phyloP scores from a whole-genome alignment of 2,329 filamentous ascomycete species.

The Talaromyces sp. region DNA sequence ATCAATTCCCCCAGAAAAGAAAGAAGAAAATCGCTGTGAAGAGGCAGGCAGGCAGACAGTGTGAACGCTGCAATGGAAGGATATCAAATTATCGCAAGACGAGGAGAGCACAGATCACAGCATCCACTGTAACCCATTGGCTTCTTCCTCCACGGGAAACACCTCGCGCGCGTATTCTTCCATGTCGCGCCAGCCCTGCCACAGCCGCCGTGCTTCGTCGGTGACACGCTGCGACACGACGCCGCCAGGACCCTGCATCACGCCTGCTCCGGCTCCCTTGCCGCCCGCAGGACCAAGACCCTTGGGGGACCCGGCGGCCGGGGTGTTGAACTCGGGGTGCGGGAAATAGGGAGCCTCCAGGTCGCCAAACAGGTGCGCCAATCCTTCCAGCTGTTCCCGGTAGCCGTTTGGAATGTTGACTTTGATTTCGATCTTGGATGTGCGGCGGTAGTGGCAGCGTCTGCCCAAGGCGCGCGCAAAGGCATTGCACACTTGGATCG shows the following conservation, averaged over 20 bases:
- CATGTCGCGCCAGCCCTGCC: conserved; percentile 84
- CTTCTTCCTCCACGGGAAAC: conserved; percentile 89
- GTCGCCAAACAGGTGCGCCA: conserved; percentile 55
- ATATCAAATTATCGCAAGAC: not conserved
- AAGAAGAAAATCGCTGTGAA: not conserved
- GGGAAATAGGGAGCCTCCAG: conserved; percentile 59
- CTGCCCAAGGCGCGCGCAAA: conserved; percentile 75
- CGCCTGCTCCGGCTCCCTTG: conserved; percentile 40
- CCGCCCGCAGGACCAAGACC: conserved; percentile 31
- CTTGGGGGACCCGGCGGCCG: conserved; percentile 32
- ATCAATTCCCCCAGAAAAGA: no score
- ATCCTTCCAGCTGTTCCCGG: conserved; percentile 70
- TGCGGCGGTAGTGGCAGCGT: conserved; percentile 70
- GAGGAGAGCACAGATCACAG: conserved; percentile 16
- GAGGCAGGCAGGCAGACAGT: not conserved
- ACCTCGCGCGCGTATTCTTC: conserved; percentile 94
- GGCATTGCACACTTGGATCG: conserved; percentile 70
- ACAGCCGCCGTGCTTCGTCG: conserved; percentile 69
- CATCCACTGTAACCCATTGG: conserved; percentile 95
- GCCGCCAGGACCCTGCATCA: conserved; percentile 48
- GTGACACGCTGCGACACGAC: conserved; percentile 61
- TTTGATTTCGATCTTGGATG: conserved; percentile 69
- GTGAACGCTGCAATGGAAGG: not conserved
- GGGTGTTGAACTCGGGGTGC: conserved; percentile 48
- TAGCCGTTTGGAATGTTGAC: conserved; percentile 86